Base-by-base conservation (phyloP, 257 asterid species). In the Primulina huaijiensis region DNA sequence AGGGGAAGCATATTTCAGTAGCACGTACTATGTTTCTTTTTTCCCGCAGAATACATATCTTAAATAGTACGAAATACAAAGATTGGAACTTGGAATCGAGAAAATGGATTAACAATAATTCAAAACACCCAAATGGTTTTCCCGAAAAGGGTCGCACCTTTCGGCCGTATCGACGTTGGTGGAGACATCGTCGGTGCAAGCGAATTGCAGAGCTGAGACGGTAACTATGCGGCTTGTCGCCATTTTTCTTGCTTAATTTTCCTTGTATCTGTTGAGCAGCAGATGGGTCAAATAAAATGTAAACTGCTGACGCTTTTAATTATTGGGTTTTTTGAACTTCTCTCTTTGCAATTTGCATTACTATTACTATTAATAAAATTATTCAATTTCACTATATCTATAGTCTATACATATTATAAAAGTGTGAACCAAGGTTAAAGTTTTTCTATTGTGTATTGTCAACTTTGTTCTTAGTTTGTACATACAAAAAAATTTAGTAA, bases 131-230 rank as follows among this genome's bases (percentile, higher is more conserved):
- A 27, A 68, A 57, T 7, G 1, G 50, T 0, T 43, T 19, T n/a
- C 17, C 16, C 14, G 5, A 17, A 67, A 66, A 19, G 20, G 67
- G 46, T 35, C 25, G 35, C n/a, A 92, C 98, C 93, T 87, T 76
- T 90, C 97, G 55, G 97, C 97, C 3, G 79, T 70, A 37, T 80
- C 85, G 69, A 92, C 90, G 82, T 90, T 92, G 79, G 90, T 84
- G 67, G 93, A 67, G 67, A 88, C 77, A 69, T 92, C 97, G 75
- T 92, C 97, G 25, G 97, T 79, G 82, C 98, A 92, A 59, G 95
- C 83, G 75, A 92, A 90, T 62, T 92, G 98, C 71, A 92, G 81
- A 62, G 97, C 98, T 5, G 97, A 77, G 66, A 92, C 97, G 11
- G 69, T 76, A 0, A 92, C 97, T 19, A 80, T 21, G 78, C 90